Percentiles rank a stretch among this genome's conserved stretches.
These are phyloP conservation scores for Naegleria fowleri DNA, from an alignment of 208 protist species.

Conservation along the genomic window DNA sequence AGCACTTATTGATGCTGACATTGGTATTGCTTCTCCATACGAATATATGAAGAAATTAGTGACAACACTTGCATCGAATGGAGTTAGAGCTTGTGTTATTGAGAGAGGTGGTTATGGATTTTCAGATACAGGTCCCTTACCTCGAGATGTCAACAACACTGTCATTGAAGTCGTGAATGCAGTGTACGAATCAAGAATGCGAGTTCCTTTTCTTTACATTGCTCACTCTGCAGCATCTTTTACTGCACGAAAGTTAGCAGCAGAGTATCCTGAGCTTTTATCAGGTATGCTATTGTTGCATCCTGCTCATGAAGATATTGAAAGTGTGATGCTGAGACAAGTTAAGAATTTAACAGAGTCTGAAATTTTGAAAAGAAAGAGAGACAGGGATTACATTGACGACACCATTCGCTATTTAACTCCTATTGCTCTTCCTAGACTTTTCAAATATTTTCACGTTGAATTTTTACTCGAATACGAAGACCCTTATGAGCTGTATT, in stretches of 20 bases:
- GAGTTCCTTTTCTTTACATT: neutral
- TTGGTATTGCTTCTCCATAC: neutral
- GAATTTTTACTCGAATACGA: neutral
- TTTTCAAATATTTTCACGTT: neutral
- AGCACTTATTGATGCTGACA: neutral
- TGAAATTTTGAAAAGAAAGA: neutral
- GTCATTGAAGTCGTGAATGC: neutral
- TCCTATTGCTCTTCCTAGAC: neutral
- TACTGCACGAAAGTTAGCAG: neutral
- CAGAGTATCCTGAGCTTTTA: neutral
- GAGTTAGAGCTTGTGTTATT: neutral
- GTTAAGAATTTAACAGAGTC: neutral
- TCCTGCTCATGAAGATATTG: neutral
- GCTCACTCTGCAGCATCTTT: neutral
- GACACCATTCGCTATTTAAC: neutral
- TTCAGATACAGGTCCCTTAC: neutral
- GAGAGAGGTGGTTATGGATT: conserved; percentile 8
- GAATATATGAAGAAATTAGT: neutral
- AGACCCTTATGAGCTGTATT: neutral
- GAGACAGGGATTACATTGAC: neutral
- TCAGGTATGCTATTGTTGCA: neutral
- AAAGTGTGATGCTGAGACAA: neutral
- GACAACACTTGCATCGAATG: neutral
- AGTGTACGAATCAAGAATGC: neutral
- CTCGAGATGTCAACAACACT: neutral